Evolutionary conservation across 2,329 filamentous ascomycete genomes (phyloP).

Genomic region (Trichoderma hamatum): DNA sequence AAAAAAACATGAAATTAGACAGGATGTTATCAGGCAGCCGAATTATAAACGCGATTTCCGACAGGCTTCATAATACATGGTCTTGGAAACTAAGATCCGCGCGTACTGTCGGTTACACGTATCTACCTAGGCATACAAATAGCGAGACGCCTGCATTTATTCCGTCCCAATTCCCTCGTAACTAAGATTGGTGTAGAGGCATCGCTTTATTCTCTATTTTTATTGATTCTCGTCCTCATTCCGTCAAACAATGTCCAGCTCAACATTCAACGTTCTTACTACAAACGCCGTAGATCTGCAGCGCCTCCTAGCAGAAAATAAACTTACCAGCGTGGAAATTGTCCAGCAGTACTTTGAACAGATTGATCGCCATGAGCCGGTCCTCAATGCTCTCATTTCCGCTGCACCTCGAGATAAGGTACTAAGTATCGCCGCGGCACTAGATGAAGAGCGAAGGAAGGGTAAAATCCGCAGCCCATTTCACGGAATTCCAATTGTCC

Average conservation of each 20-base stretch:
- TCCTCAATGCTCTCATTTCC: constrained; percentile 30
- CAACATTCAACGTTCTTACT: background rate
- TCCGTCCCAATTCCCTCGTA: background rate
- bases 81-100: background rate
- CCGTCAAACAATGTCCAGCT: background rate
- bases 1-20: background rate
- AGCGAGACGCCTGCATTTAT: background rate
- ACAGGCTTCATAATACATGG: background rate
- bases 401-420: constrained; percentile 25
- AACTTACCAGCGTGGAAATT: constrained; percentile 17
- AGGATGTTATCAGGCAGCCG: background rate
- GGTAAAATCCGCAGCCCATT: constrained; percentile 31
- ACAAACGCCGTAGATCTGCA: constrained; percentile 18
- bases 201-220: background rate
- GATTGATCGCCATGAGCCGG: constrained; percentile 27
- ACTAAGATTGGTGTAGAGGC: background rate
- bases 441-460: constrained; percentile 32
- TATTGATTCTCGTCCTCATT: no score
- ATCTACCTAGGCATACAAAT: background rate
- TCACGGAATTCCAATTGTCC: constrained; percentile 34
- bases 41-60: background rate
- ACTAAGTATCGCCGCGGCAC: constrained; percentile 23
- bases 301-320: constrained; percentile 12
- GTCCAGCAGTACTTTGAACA: constrained; percentile 26
- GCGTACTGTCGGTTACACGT: background rate